phyloP scores from a whole-genome alignment of 129 eudicot species.

The Chrysanthemum seticuspe region DNA sequence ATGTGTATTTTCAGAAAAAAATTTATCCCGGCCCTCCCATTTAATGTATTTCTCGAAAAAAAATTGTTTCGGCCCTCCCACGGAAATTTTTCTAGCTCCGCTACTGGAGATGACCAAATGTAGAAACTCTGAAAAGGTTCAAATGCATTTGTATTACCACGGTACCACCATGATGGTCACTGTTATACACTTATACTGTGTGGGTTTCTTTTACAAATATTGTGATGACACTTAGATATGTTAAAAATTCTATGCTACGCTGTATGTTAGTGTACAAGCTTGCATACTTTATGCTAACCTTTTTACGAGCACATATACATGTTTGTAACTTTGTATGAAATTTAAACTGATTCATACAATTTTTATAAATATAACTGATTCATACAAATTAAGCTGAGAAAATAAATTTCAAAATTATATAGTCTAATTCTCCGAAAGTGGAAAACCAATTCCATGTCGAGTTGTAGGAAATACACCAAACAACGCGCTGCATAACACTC shows the following conservation, averaged over 20 bases:
- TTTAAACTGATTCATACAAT: neutral
- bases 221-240: neutral
- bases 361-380: neutral
- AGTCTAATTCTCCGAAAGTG: slow-evolving; percentile 41
- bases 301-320: neutral
- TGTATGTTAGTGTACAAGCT: neutral
- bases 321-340: no score
- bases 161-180: no score
- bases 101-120: no score
- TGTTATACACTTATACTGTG: no score
- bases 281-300: neutral
- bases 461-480: slow-evolving; percentile 53
- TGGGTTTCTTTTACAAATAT: neutral
- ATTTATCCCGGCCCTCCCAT: no score
- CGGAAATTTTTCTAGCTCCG: no score
- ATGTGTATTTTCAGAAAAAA: no score
- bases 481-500: slow-evolving; percentile 60
- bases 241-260: no score
- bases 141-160: no score
- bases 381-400: neutral
- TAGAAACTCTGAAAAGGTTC: no score
- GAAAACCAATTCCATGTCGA: slow-evolving; percentile 81
- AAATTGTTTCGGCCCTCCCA: no score
- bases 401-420: neutral
- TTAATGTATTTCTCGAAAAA: no score